Conservation (phyloP, 352 stramenopile species). For the Pythium periplocum region DNA sequence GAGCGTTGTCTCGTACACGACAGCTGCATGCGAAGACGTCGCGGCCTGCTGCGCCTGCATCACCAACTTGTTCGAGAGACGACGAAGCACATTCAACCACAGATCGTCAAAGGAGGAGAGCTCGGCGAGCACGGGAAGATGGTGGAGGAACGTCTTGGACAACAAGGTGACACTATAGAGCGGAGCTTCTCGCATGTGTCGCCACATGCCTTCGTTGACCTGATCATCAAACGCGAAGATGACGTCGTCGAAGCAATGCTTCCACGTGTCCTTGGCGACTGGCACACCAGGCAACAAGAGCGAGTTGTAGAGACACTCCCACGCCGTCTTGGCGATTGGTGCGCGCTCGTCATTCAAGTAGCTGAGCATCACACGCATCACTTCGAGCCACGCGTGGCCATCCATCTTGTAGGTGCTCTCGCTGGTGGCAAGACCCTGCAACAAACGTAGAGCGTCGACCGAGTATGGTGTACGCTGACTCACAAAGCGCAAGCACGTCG, state of each 20-base stretch:
- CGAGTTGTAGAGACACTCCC: conserved; percentile 81
- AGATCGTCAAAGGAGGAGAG: conserved; percentile 59
- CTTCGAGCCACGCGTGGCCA: conserved; percentile 66
- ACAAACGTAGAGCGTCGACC: conserved; percentile 64
- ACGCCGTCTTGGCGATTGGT: conserved; percentile 74
- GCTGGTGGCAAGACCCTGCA: conserved; percentile 71
- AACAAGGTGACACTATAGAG: conserved; percentile 81
- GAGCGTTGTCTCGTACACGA: conserved; percentile 82
- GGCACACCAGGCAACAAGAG: conserved; percentile 64
- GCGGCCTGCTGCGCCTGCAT: conserved; percentile 11
- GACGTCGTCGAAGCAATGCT: conserved; percentile 81
- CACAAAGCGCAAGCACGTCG: conserved; percentile 72
- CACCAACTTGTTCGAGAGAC: conserved; percentile 67
- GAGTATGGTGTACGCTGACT: conserved; percentile 73
- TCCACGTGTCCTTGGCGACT: conserved; percentile 71
- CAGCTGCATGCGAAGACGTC: conserved; percentile 38
- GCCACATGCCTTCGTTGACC: conserved; percentile 49
- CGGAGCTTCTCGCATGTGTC: conserved; percentile 52
- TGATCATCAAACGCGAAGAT: conserved; percentile 87
- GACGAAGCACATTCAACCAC: conserved; percentile 72
- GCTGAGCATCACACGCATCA: conserved; percentile 84
- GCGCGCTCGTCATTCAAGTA: conserved; percentile 78
- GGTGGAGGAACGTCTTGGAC: conserved; percentile 86
- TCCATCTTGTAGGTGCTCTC: conserved; percentile 74
- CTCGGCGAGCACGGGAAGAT: conserved; percentile 67